Percentiles rank a stretch among this genome's conserved stretches.
phyloP scores from a whole-genome alignment of 345 rosid genomes.

The Rhodamnia rubescens region DNA sequence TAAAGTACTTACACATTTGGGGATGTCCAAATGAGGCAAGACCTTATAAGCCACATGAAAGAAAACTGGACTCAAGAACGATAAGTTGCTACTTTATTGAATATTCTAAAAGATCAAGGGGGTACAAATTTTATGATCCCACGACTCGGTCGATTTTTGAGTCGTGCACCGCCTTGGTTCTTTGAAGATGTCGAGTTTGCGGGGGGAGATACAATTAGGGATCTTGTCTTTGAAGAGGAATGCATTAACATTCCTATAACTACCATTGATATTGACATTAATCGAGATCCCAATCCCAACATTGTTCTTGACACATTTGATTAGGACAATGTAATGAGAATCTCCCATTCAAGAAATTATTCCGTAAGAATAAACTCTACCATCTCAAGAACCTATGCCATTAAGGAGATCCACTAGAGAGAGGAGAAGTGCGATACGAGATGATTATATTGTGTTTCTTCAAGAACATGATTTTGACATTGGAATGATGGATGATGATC shows the following conservation, averaged over 20 bases:
- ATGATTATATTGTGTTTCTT: constrained; percentile 2
- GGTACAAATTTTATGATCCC: too few species aligned
- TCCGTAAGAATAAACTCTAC: background rate
- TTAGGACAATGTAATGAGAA: background rate
- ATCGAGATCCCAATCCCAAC: background rate
- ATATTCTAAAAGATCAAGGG: too few species aligned
- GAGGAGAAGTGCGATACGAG: background rate
- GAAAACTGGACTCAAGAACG: background rate
- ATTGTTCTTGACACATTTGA: too few species aligned
- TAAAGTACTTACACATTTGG: too few species aligned
- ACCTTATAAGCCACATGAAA: background rate
- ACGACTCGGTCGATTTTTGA: background rate
- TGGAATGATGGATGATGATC: background rate
- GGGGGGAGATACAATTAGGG: background rate
- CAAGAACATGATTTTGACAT: constrained; percentile 4
- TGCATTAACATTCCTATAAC: background rate
- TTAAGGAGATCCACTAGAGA: background rate
- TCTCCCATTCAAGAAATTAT: background rate
- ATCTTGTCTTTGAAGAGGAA: background rate
- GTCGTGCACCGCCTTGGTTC: background rate
- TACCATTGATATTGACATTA: background rate
- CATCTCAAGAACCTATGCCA: background rate
- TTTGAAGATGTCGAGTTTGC: background rate
- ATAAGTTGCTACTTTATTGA: too few species aligned
- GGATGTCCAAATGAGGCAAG: too few species aligned